Base-by-base conservation (phyloP, 495 filamentous ascomycete species). In the Aspergillus saccharolyticus region DNA sequence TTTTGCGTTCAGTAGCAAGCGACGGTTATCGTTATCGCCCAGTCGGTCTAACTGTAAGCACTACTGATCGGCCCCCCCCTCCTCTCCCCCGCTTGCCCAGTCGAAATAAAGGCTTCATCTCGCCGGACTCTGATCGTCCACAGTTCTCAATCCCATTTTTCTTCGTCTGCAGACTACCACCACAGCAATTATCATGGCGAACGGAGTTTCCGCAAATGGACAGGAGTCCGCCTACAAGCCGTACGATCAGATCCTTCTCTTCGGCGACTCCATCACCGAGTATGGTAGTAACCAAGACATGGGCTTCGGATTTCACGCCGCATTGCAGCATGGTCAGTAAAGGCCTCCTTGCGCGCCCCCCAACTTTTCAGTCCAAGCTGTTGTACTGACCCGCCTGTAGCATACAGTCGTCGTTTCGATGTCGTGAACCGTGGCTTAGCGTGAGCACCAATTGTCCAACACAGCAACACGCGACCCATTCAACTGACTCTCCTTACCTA, bases 231-330 rank as follows among this genome's bases (percentile, higher is more conserved):
- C 58, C 19, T 69, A 64, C 61, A 60, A 68, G 58, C 75, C 77
- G n/a, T 80, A 80, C 57, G 82, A 84, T 55, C 89, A 91, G 65
- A 81, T 93, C 63, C 74, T 93, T 44, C 82, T 93, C 19, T 90
- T 95, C 63, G 90, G 90, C 25, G 90, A 95, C 66, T 91, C 88
- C 24, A 83, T 95, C 61, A 85, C 88, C 20, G 82, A 95, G 64
- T 71, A 75, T 39, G 80, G 82, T 43, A 78, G 75, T 55, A 75
- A 78, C 51, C 74, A 84, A 58, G 66, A 79, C 3, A 64, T 79
- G 54, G 88, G 85, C 22, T 91, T 90, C 68, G 85, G 79, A 9
- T 87, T 93, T 58, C 82, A 83, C 58, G 79, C 87, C 42, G 86
- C 82, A 25, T 73, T 96, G 14, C 84, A 90, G 70, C 70, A 86